phyloP scores from a whole-genome alignment of 345 rosid species.

The Brassica carinata region DNA sequence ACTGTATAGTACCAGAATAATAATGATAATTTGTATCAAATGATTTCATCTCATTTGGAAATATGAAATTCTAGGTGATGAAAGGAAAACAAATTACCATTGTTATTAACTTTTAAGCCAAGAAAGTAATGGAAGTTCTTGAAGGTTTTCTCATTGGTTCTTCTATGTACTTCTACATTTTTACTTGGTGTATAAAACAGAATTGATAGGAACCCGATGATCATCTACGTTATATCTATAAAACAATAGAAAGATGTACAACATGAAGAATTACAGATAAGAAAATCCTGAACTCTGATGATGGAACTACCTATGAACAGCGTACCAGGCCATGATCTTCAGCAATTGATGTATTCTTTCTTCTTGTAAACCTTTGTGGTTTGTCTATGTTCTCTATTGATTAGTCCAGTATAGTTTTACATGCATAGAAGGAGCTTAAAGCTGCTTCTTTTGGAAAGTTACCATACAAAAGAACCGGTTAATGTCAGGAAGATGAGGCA shows the following conservation, averaged over 20 bases:
- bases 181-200: constrained; percentile 24
- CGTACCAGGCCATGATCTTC: constrained; percentile 13
- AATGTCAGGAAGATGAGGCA: constrained; percentile 58
- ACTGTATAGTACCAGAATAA: neutral
- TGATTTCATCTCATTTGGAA: neutral
- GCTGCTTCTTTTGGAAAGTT: constrained; percentile 62
- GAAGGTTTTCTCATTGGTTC: constrained; percentile 29
- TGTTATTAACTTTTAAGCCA: constrained; percentile 29
- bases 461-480: constrained; percentile 74
- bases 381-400: constrained; percentile 17
- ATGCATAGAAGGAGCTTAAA: constrained; percentile 23
- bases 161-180: constrained; percentile 30
- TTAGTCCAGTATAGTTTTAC: constrained; percentile 22
- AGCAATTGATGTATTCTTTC: constrained; percentile 19
- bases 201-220: constrained; percentile 8
- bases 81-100: constrained; percentile 16
- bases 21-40: neutral
- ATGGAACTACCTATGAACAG: constrained; percentile 34
- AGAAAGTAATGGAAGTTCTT: constrained; percentile 23
- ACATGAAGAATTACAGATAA: constrained; percentile 32
- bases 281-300: constrained; percentile 21
- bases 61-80: constrained; percentile 12
- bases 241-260: constrained; percentile 25
- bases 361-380: constrained; percentile 22
- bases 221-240: constrained; percentile 29